phyloP scores from a whole-genome alignment of 2,329 filamentous ascomycete genomes.

The Hirsutella thompsonii region DNA sequence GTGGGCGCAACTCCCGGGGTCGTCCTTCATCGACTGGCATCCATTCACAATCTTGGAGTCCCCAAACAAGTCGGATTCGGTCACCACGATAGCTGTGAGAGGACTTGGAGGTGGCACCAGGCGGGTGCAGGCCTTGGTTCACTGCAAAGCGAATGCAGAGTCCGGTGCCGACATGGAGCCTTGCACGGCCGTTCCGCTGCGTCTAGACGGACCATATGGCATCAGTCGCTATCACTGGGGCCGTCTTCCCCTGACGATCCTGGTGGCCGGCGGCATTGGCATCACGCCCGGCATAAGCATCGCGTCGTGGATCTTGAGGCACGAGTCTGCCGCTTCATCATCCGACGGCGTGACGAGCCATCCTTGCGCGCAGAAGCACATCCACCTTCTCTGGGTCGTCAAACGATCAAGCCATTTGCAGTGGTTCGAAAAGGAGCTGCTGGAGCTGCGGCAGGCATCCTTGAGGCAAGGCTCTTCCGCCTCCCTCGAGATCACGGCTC shows the following conservation, averaged over 20 bases:
- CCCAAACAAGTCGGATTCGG: constrained; percentile 1
- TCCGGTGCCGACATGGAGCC: not conserved
- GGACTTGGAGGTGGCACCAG: constrained; percentile 2
- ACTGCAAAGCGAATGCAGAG: not conserved
- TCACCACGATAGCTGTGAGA: constrained; percentile 6
- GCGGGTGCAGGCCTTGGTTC: not conserved
- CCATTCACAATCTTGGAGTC: constrained; percentile 12
- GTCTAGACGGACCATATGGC: constrained; percentile 11
- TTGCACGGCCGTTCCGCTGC: not conserved
- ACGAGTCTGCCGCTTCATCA: not conserved
- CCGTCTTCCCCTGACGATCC: constrained; percentile 6
- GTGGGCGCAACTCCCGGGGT: constrained; percentile 10
- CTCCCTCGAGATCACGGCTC: not conserved
- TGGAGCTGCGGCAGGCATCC: not conserved
- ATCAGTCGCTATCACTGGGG: constrained; percentile 8
- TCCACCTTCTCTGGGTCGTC: not conserved
- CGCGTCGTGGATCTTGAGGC: constrained; percentile 8
- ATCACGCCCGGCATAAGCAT: constrained; percentile 13
- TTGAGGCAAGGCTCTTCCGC: not conserved
- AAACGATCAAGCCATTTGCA: not conserved
- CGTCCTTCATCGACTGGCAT: constrained; percentile 13
- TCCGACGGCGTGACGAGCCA: not conserved
- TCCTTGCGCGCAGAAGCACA: too few relatives aligned
- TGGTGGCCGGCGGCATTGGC: constrained; percentile 12
- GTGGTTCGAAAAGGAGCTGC: not conserved